These are phyloP conservation scores for Boletus tomentosulus DNA, from an alignment of 768 basidiomycete genomes.

Conservation along the genomic window DNA sequence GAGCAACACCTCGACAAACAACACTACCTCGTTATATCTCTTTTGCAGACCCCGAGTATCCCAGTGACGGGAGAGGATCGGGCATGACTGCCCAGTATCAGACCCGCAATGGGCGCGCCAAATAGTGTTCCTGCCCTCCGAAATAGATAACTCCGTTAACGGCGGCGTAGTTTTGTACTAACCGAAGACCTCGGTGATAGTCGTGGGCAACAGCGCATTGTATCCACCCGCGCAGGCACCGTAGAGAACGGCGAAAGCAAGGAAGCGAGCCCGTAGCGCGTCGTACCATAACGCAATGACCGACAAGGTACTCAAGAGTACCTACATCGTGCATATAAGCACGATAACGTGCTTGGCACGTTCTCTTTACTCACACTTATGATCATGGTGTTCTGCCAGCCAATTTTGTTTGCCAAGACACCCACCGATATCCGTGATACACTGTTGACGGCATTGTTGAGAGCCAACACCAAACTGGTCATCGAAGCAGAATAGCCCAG, in stretches of 20 bases:
- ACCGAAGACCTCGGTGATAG: slow-evolving; percentile 4
- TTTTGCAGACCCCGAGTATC: neutral
- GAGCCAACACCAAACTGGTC: slow-evolving; percentile 1
- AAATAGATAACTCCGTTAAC: neutral
- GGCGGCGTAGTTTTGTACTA: neutral
- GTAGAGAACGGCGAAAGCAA: neutral
- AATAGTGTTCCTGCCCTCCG: neutral
- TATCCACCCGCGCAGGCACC: neutral
- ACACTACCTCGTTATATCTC: neutral
- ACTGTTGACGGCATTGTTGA: neutral
- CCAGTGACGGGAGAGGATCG: neutral
- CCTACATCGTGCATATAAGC: neutral
- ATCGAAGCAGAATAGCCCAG: neutral
- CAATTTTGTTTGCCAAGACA: slow-evolving; percentile 2
- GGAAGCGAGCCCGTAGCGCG: neutral
- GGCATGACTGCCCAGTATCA: neutral
- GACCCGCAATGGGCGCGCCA: neutral
- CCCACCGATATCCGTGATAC: neutral
- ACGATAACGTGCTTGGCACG: neutral
- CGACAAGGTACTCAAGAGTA: neutral
- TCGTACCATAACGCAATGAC: neutral
- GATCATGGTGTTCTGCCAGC: neutral
- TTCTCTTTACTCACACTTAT: neutral
- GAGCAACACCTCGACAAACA: neutral
- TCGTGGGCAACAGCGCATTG: slow-evolving; percentile 2